Conservation (phyloP, 371 early-diverging fungal genomes). For the Apophysomyces trapeziformis region DNA sequence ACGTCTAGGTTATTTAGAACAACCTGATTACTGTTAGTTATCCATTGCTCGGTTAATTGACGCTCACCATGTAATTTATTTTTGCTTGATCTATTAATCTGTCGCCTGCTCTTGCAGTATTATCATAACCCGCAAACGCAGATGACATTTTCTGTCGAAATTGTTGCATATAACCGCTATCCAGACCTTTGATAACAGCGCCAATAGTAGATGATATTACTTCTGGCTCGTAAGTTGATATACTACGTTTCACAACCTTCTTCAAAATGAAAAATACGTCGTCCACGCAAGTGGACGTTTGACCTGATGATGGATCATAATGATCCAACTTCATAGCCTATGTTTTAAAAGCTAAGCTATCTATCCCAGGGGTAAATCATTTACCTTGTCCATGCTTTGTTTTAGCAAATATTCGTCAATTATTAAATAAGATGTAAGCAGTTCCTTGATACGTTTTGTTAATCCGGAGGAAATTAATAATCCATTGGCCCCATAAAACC, state of each 20-base stretch:
- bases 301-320: constrained; percentile 48
- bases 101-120: constrained; percentile 27
- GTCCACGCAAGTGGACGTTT: constrained; percentile 85
- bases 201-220: constrained; percentile 67
- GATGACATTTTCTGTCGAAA: constrained; percentile 65
- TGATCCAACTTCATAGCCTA: constrained; percentile 64
- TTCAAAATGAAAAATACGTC: constrained; percentile 92
- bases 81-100: constrained; percentile 54
- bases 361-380: background rate
- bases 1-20: constrained; percentile 85
- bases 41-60: background rate
- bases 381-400: constrained; percentile 76
- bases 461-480: constrained; percentile 57
- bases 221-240: constrained; percentile 76
- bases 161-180: constrained; percentile 65
- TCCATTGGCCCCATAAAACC: constrained; percentile 54
- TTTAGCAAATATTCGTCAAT: constrained; percentile 79
- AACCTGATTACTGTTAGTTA: constrained; percentile 34
- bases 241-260: constrained; percentile 70
- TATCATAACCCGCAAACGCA: constrained; percentile 56
- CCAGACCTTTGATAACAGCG: constrained; percentile 62
- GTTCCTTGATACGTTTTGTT: constrained; percentile 62
- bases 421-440: constrained; percentile 72
- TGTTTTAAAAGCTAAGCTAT: no score
- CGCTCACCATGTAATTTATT: constrained; percentile 64